Evolutionary conservation across 768 basidiomycete genomes (phyloP), one percentile per base, ranked within the genome.

Genomic region (Mycena metata): DNA sequence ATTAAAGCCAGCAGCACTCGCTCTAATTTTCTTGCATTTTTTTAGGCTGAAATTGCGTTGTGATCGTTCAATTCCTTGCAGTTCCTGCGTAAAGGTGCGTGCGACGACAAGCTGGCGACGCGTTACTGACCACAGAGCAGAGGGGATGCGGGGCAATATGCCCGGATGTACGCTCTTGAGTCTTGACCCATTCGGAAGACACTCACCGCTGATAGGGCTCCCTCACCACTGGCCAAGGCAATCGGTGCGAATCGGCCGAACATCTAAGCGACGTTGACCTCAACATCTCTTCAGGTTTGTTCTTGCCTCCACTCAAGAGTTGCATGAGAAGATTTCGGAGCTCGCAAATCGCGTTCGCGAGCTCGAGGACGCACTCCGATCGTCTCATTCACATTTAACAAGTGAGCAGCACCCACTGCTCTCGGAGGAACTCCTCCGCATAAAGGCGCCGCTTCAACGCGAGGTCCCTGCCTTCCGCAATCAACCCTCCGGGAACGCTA

Each of bases 71-170:
- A 83, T 93, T 72, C 93, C 93, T 12, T 94, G 93, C 73, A 86
- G 90, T 70, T 93, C 91, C 1, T 94, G 93, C 73, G 87, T 93
- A 23, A 95, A 94, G 76, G 83, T 87, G 60, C 83, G 84, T 16
- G 84, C 64, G 33, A 52, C 51, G 3, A 82, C 55, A 83, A 86
- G 78, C 85, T 91, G 69, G 91, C 24, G 90, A 11, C 91, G 90
- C 73, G 89, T 15, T 43, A 43, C 42, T 57, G 8, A 57, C 16
- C 2, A 16, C 7, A 23, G 0, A 82, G 51, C 84, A 87, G 79
- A 86, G 91, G 69, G 91, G 91, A 15, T 92, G 91, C 74, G 90
- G 89, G 56, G 90, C 92, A 63, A 94, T 95, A 69, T 95, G 93
- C 77, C 93, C 93, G 56, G 93, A 94, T 76, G 90, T 90, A 76